phyloP scores from a whole-genome alignment of 2,329 filamentous ascomycete genomes.

The Aureobasidium zeae region DNA sequence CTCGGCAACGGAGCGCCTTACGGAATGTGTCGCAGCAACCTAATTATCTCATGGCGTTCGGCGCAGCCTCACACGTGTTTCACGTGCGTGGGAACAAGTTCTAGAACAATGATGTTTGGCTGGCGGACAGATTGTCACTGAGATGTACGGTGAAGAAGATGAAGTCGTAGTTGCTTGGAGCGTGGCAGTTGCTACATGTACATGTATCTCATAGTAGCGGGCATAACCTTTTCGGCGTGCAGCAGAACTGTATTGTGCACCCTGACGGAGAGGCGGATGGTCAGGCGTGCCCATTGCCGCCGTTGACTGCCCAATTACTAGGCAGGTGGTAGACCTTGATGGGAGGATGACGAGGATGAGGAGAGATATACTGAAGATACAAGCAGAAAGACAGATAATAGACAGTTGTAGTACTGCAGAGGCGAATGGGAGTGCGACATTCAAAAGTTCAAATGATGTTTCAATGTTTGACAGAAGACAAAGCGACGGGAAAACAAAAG shows the following conservation, averaged over 20 bases:
- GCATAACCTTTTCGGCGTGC: constrained; percentile 22
- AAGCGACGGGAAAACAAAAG: too few species aligned
- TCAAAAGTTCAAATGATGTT: too few species aligned
- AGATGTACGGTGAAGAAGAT: constrained; percentile 25
- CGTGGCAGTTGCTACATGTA: constrained; percentile 25
- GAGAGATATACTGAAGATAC: too few species aligned
- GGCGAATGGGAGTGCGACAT: too few species aligned
- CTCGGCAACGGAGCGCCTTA: constrained; percentile 25
- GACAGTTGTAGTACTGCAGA: too few species aligned
- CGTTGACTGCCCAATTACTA: constrained; percentile 15
- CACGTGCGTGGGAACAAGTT: constrained; percentile 26
- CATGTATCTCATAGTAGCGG: constrained; percentile 22
- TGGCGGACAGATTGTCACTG: constrained; percentile 18
- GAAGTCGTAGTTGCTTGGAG: constrained; percentile 21
- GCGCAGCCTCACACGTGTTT: constrained; percentile 23
- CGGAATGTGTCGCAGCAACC: constrained; percentile 26
- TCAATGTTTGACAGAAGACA: too few species aligned
- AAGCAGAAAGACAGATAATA: too few species aligned
- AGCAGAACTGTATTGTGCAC: constrained; percentile 21
- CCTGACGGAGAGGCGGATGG: constrained; percentile 3
- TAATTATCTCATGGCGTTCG: constrained; percentile 25
- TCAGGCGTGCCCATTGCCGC: constrained; percentile 19
- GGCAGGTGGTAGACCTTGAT: constrained; percentile 1
- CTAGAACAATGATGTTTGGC: constrained; percentile 17
- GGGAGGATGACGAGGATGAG: background rate